Conservation (phyloP, 176 grass and related monocot genomes). For the Paspalum vaginatum region DNA sequence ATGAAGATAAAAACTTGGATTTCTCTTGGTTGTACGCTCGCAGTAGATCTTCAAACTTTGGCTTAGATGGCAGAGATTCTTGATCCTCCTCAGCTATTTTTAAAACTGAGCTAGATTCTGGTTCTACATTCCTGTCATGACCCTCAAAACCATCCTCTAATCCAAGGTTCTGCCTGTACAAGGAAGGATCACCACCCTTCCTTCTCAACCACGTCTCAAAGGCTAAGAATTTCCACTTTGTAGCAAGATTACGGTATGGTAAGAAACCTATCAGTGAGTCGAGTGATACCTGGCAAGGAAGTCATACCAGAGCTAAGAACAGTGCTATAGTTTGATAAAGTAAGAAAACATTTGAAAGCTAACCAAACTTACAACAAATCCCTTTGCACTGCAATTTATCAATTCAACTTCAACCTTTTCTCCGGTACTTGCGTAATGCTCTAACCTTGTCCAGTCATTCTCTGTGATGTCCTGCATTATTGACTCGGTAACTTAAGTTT, state of each 20-base stretch:
- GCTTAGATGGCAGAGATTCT: conserved; percentile 49
- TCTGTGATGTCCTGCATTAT: conserved; percentile 55
- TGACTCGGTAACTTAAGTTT: conserved; percentile 26
- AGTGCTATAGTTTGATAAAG: conserved; percentile 12
- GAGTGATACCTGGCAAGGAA: conserved; percentile 77
- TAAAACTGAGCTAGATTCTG: conserved; percentile 46
- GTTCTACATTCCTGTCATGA: conserved; percentile 42
- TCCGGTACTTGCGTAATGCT: conserved; percentile 60
- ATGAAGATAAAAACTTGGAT: conserved; percentile 89
- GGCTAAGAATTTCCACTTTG: conserved; percentile 86
- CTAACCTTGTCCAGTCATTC: conserved; percentile 70
- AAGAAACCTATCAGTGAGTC: conserved; percentile 87
- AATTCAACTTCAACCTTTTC: conserved; percentile 89
- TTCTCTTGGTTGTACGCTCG: conserved; percentile 78
- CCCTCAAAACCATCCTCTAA: conserved; percentile 58
- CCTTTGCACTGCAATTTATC: conserved; percentile 80
- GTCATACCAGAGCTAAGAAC: conserved; percentile 35
- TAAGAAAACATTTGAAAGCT: background rate
- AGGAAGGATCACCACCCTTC: conserved; percentile 75
- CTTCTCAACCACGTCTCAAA: conserved; percentile 93
- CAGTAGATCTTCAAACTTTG: conserved; percentile 83
- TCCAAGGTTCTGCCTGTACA: conserved; percentile 63
- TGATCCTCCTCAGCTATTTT: conserved; percentile 50
- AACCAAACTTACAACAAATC: conserved; percentile 80
- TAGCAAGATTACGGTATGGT: conserved; percentile 82